Base-by-base conservation (phyloP, 2,329 filamentous ascomycete species). In the Fusarium hainanense region DNA sequence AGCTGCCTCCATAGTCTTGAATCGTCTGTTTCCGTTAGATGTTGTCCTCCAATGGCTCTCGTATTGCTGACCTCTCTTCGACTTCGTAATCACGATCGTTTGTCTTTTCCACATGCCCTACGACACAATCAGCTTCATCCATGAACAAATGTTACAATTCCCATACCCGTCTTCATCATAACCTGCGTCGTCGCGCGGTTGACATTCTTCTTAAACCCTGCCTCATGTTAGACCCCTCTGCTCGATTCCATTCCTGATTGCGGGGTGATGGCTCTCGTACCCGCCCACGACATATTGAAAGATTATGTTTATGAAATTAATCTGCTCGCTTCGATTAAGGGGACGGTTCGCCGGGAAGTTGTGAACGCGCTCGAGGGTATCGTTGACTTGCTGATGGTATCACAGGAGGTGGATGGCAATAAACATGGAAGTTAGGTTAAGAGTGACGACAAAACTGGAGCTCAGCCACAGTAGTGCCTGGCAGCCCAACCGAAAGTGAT, bases 41-140 rank as follows among this genome's bases (percentile, higher is more conserved):
- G 44, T 47, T 41, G 23, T 55, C 41, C 18, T 55, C 23, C n/a
- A 51, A 44, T 37, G 49, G 25, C 16, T 55, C 52, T 18, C 23
- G 16, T 28, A 44, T 49, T 64, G 54, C 71, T 67, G 80, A 94
- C 91, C 93, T 90, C 82, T 97, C 93, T 82, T 99, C 97, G 55
- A 98, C 95, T 82, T 98, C 96, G 81, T 98, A 99, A 80, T 98
- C 96, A 74, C 97, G 93, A 83, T 99, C 96, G 80, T 95, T 98
- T 27, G 96, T 99, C 84, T 96, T 95, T 83, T 99, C 96, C 76
- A 99, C 97, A 85, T 98, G 96, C 65, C 96, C 93, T 89, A 74
- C 10, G 47, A 5, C 8, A 18, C 27, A 30, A 41, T 77, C 30
- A 77, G 71, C 50, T 32, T 21, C 20, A 6, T 27, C 16, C 32